These are phyloP conservation scores for Xanthoceras sorbifolium DNA, from an alignment of 345 rosid species.

Conservation along the genomic window DNA sequence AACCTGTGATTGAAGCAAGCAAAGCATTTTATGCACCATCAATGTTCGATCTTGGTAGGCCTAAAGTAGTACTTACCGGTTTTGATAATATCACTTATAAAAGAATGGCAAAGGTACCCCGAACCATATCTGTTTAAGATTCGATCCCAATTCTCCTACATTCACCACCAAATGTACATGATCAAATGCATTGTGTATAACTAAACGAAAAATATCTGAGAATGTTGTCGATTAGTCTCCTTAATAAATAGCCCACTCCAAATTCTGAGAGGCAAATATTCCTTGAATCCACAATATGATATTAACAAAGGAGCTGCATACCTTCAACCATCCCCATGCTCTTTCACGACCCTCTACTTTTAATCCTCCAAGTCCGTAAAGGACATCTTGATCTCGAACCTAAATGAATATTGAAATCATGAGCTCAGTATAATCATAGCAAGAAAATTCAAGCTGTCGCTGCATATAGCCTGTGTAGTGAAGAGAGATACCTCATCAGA, in stretches of 20 bases:
- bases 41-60: no score
- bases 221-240: not conserved
- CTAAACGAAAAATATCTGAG: not conserved
- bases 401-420: not conserved
- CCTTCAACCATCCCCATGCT: conserved; percentile 48
- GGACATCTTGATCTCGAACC: conserved; percentile 38
- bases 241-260: no score
- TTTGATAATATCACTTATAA: no score
- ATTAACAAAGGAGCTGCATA: not conserved
- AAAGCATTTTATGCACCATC: no score
- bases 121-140: no score
- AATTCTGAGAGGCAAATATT: no score
- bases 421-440: not conserved
- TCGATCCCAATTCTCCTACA: no score
- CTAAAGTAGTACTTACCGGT: no score
- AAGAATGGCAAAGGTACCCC: no score
- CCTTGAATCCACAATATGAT: not conserved
- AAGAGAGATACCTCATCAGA: conserved; percentile 36
- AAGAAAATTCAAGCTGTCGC: not conserved
- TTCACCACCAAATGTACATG: no score
- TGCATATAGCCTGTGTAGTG: not conserved
- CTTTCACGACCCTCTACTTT: conserved; percentile 37
- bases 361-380: conserved; percentile 31
- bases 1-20: no score
- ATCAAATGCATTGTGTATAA: not conserved